phyloP scores from a whole-genome alignment of 306 rosid genomes.

The Astragalus glycyphyllos region DNA sequence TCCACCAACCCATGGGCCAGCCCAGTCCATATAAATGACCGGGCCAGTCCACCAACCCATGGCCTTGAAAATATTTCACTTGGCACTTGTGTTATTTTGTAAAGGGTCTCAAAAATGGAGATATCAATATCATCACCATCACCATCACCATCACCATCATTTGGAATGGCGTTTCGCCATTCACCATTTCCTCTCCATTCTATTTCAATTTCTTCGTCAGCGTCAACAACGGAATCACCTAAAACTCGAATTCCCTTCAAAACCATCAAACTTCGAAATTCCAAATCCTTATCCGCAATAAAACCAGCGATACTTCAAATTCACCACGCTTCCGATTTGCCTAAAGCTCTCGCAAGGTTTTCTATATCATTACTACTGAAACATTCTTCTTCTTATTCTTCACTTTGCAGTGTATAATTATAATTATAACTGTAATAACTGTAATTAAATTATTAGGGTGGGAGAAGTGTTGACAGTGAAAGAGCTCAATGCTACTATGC shows the following conservation, averaged over 20 bases:
- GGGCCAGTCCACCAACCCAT: too few relatives aligned
- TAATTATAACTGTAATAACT: background rate
- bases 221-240: slow-evolving; percentile 35
- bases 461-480: slow-evolving; percentile 67
- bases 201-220: slow-evolving; percentile 22
- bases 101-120: slow-evolving; percentile 51
- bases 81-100: background rate
- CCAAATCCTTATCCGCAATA: slow-evolving; percentile 50
- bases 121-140: slow-evolving; percentile 27
- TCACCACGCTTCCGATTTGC: slow-evolving; percentile 59
- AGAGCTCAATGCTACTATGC: slow-evolving; percentile 75
- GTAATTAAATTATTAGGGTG: slow-evolving; percentile 48
- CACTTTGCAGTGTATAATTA: background rate
- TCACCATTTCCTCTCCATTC: slow-evolving; percentile 37
- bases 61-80: too few relatives aligned
- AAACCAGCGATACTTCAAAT: slow-evolving; percentile 64
- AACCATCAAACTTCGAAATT: slow-evolving; percentile 37
- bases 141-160: slow-evolving; percentile 16
- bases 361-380: background rate
- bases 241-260: slow-evolving; percentile 13
- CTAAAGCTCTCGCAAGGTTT: slow-evolving; percentile 71
- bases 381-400: slow-evolving; percentile 1
- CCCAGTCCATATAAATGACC: too few relatives aligned
- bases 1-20: too few relatives aligned
- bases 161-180: slow-evolving; percentile 38